phyloP scores from a whole-genome alignment of 768 basidiomycete genomes.

The Mycena chlorophos region DNA sequence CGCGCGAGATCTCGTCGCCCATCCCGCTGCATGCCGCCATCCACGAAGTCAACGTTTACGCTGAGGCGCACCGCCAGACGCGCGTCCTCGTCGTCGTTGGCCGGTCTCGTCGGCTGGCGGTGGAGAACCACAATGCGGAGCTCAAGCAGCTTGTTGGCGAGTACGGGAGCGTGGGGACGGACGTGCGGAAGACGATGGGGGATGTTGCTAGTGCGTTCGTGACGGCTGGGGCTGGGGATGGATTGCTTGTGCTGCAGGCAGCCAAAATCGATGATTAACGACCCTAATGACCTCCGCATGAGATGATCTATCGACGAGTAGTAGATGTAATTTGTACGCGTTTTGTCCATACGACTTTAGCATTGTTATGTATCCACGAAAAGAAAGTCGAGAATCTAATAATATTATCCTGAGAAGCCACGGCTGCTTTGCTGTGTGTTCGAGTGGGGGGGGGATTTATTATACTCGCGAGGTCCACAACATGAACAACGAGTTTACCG shows the following conservation, averaged over 20 bases:
- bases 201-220: slow-evolving; percentile 81
- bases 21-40: slow-evolving; percentile 61
- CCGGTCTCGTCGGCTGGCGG: slow-evolving; percentile 71
- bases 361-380: too few relatives aligned
- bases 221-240: slow-evolving; percentile 55
- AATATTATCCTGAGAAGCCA: too few relatives aligned
- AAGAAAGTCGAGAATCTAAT: too few relatives aligned
- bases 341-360: too few relatives aligned
- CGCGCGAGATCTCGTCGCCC: slow-evolving; percentile 56
- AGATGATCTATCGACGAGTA: neutral
- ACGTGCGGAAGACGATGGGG: slow-evolving; percentile 82
- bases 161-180: slow-evolving; percentile 53
- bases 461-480: too few relatives aligned
- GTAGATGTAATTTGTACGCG: neutral
- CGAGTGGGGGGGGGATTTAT: too few relatives aligned
- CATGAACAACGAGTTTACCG: too few relatives aligned
- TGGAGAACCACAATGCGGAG: slow-evolving; percentile 72
- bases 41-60: slow-evolving; percentile 39
- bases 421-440: too few relatives aligned
- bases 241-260: slow-evolving; percentile 71
- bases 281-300: slow-evolving; percentile 19
- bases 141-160: slow-evolving; percentile 61
- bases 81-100: slow-evolving; percentile 68
- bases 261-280: slow-evolving; percentile 24
- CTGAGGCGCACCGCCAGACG: slow-evolving; percentile 25